A percentile compares a stretch with the other conserved stretches of the same genome.
These are phyloP conservation scores for Quambalaria eucalypti DNA, from an alignment of 1,284 basidiomycete genomes.

Conservation along the genomic window DNA sequence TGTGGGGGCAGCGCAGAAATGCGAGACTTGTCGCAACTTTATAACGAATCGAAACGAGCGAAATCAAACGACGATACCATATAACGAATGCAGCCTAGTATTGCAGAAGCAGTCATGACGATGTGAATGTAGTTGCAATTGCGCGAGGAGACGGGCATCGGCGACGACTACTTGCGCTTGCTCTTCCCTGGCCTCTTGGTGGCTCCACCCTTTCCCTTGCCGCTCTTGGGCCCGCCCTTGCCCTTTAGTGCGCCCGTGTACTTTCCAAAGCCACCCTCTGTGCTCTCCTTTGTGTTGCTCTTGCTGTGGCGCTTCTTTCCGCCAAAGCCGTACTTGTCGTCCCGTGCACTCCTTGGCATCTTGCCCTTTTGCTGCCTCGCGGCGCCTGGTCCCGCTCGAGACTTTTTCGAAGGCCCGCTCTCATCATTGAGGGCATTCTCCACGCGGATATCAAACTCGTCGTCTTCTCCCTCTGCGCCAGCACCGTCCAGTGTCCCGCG, in stretches of 20 bases:
- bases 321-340: conserved; percentile 42
- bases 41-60: too few species aligned
- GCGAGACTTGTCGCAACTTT: too few species aligned
- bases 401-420: too few species aligned
- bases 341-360: conserved; percentile 33
- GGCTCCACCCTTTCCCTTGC: conserved; percentile 1
- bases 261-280: conserved; percentile 12
- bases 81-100: too few species aligned
- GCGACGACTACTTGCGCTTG: neutral
- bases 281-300: conserved; percentile 39
- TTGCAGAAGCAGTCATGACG: too few species aligned
- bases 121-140: neutral
- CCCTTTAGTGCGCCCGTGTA: conserved; percentile 18
- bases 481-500: conserved; percentile 55
- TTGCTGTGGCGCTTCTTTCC: conserved; percentile 40
- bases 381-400: too few species aligned
- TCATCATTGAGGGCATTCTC: conserved; percentile 51
- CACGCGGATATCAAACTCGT: conserved; percentile 66
- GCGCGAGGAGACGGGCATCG: neutral
- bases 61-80: too few species aligned
- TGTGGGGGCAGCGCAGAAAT: too few species aligned
- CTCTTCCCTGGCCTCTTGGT: conserved; percentile 8
- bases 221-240: neutral
- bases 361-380: too few species aligned
- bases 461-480: conserved; percentile 50